Evolutionary conservation across 2,329 filamentous ascomycete species (phyloP).

Genomic region (Aspergillus tubingensis): DNA sequence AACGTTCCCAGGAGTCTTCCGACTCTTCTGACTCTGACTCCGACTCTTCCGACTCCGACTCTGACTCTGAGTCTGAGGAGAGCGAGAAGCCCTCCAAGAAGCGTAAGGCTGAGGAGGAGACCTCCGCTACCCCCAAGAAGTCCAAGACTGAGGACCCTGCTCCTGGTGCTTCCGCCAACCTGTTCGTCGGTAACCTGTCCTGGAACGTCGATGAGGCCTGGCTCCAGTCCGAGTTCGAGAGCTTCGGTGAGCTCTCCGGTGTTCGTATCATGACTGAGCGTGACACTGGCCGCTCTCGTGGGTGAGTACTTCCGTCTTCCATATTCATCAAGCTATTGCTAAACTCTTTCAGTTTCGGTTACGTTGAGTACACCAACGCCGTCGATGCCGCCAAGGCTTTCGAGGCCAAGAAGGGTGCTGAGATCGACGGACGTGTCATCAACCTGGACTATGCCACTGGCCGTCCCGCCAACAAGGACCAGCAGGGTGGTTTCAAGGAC

Average conservation of each 20-base stretch:
- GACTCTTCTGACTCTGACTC: constrained; percentile 19
- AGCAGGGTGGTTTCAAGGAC: constrained; percentile 58
- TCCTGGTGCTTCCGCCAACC: constrained; percentile 55
- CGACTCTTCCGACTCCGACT: constrained; percentile 27
- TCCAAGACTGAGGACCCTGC: constrained; percentile 56
- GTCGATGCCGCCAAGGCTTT: constrained; percentile 71
- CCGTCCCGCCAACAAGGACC: constrained; percentile 58
- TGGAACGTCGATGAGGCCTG: constrained; percentile 87
- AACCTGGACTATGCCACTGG: constrained; percentile 78
- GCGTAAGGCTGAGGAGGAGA: constrained; percentile 52
- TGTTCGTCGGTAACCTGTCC: constrained; percentile 87
- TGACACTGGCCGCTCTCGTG: constrained; percentile 78
- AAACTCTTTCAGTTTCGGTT: constrained; percentile 66
- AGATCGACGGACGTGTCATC: constrained; percentile 72
- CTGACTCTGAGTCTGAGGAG: constrained; percentile 37
- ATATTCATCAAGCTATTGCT: constrained; percentile 4
- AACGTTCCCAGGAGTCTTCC: constrained; percentile 16
- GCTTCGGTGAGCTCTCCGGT: constrained; percentile 70
- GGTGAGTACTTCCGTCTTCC: constrained; percentile 49
- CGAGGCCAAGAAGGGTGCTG: constrained; percentile 71
- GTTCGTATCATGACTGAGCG: constrained; percentile 84
- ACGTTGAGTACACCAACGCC: constrained; percentile 77
- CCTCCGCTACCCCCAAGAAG: constrained; percentile 56
- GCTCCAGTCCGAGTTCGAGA: constrained; percentile 75
- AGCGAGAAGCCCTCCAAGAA: constrained; percentile 44